Evolutionary conservation across 2,329 filamentous ascomycete species (phyloP).

Genomic region (Xylariomycetidae sp.): DNA sequence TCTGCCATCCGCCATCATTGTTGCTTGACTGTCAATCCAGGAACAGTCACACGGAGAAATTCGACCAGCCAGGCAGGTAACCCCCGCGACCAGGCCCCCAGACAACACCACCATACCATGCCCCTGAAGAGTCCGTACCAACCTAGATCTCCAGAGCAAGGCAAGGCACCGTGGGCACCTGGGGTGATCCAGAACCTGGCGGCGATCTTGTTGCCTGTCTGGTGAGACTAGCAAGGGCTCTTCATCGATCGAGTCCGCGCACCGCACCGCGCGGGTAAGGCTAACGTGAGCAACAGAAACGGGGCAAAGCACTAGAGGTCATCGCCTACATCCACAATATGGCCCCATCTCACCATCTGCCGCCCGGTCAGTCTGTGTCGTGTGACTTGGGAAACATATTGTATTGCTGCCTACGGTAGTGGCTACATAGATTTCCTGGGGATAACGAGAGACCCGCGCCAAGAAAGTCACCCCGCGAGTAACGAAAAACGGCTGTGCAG

Average conservation of each 20-base stretch:
- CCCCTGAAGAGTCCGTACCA: slow-evolving; percentile 5
- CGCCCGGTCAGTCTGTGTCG: too few species aligned
- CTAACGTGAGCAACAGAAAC: not conserved
- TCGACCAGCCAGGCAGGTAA: slow-evolving; percentile 21
- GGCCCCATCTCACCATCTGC: too few species aligned
- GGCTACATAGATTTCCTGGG: not conserved
- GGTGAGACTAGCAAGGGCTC: not conserved
- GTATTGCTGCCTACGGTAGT: not conserved
- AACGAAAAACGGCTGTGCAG: not conserved
- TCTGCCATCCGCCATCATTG: slow-evolving; percentile 15
- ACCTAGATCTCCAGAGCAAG: not conserved
- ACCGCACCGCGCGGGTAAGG: not conserved
- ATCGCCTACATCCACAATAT: too few species aligned
- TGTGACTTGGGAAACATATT: not conserved
- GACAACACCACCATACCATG: slow-evolving; percentile 15
- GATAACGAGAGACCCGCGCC: slow-evolving; percentile 12
- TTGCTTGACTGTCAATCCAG: slow-evolving; percentile 5
- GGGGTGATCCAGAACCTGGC: slow-evolving; percentile 11
- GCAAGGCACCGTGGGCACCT: slow-evolving; percentile 16
- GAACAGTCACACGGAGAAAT: slow-evolving; percentile 20
- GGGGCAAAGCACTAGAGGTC: not conserved
- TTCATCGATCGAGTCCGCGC: not conserved
- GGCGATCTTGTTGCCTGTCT: slow-evolving; percentile 3
- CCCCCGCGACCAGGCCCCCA: slow-evolving; percentile 12
- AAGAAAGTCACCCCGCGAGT: slow-evolving; percentile 10